Percentiles rank a stretch among this genome's conserved stretches.
Evolutionary conservation across 768 basidiomycete species (phyloP).

Genomic region (Arthromyces matolae): DNA sequence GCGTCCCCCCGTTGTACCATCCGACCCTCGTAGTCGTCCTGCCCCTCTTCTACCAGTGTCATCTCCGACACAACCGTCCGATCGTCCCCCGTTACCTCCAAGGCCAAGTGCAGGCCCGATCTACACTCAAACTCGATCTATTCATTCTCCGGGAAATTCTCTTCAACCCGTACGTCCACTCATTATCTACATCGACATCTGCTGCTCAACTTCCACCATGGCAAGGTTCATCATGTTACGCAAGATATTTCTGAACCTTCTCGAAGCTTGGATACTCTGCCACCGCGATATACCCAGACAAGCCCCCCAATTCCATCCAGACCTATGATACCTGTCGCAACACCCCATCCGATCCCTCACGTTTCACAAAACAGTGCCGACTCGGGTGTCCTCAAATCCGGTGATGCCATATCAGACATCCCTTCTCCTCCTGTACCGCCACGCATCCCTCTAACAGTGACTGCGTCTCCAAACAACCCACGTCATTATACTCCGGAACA

Average conservation of each 20-base stretch:
- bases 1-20: conserved; percentile 9
- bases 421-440: conserved; percentile 7
- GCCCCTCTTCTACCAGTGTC: conserved; percentile 30
- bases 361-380: background rate
- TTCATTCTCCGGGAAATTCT: conserved; percentile 4
- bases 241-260: conserved; percentile 9
- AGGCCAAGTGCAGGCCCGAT: conserved; percentile 24
- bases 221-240: conserved; percentile 1
- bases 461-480: no score
- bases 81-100: conserved; percentile 30
- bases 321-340: conserved; percentile 1
- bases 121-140: conserved; percentile 7
- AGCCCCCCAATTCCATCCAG: conserved; percentile 8
- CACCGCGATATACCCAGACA: conserved; percentile 12
- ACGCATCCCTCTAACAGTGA: no score
- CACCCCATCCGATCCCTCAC: background rate
- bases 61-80: conserved; percentile 20
- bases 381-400: conserved; percentile 16
- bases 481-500: conserved; percentile 20
- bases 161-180: conserved; percentile 11
- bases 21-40: conserved; percentile 28
- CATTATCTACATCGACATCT: background rate
- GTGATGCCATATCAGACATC: conserved; percentile 7
- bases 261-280: conserved; percentile 6
- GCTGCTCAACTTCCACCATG: background rate